Base-by-base conservation (phyloP, 331 rosid species). In the Saraca asoca region DNA sequence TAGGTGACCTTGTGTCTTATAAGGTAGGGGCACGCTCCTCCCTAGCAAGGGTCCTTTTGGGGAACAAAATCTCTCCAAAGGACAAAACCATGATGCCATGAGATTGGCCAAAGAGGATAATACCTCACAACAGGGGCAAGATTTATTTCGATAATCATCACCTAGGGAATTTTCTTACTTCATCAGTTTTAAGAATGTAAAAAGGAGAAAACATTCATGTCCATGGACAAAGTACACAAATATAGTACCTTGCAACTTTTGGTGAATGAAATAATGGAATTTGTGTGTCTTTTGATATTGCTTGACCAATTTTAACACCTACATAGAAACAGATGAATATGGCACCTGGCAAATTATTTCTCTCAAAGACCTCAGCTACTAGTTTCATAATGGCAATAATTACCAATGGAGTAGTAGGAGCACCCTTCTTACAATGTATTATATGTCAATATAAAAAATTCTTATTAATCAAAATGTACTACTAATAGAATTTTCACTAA, bases 401-500 rank as follows among this genome's bases (percentile, higher is more conserved):
- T 51, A 91, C 57, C 83, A 91, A 70, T 4, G 97, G 97, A 69
- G 97, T 91, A 19, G 97, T 91, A 44, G 96, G 96, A 64, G 97
- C 97, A 14, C 96, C 96, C 86, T 91, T 91, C 97, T 95, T 88
- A 24, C 65, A 58, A 66, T 75, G 43, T 66, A 76, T 66, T 69
- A 62, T 24, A 5, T 12, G 7, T 58, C 24, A 55, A 64, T 62
- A 16, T 53, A 19, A 53, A 74, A 20, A 42, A 11, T 12, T 58
- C 15, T 7, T 52, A 24, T 24, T 3, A 24, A 3, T 24, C 31
- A 3, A 24, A 24, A 24, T 24, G 31, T 1, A 24, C 1, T 24
- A 3, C 1, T 24, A 3, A 24, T 24, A 24, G 31, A 24, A 24
- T 24, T 24, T 24, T 24, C 31, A 24, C 2, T 3, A 1, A 1